phyloP scores from a whole-genome alignment of 768 basidiomycete genomes.

The Clathrus columnatus region DNA sequence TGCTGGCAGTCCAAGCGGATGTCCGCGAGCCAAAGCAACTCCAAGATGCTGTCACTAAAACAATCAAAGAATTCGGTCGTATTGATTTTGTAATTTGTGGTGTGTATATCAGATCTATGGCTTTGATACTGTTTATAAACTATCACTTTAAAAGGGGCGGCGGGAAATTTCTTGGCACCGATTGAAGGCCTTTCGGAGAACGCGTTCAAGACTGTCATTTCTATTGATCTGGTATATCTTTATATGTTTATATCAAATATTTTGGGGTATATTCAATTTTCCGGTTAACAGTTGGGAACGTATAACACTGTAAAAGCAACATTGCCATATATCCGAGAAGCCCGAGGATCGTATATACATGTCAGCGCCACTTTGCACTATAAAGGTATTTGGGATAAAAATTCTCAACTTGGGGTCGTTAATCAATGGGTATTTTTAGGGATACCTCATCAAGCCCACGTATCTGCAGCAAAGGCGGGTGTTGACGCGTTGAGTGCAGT shows the following conservation, averaged over 20 bases:
- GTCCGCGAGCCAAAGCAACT: constrained; percentile 72
- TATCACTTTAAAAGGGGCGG: constrained; percentile 52
- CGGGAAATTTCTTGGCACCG: constrained; percentile 91
- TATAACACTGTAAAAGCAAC: constrained; percentile 95
- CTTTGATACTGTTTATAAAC: neutral
- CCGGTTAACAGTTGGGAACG: constrained; percentile 60
- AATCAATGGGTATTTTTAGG: too few relatives aligned
- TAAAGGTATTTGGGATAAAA: constrained; percentile 42
- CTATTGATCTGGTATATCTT: constrained; percentile 75
- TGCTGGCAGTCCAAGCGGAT: constrained; percentile 70
- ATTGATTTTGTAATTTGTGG: constrained; percentile 97
- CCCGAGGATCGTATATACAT: constrained; percentile 78
- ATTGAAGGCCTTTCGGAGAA: constrained; percentile 79
- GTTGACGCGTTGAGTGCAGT: constrained; percentile 84
- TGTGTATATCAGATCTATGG: constrained; percentile 24
- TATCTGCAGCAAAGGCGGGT: constrained; percentile 90
- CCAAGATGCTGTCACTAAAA: constrained; percentile 62
- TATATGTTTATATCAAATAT: neutral
- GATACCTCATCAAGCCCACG: constrained; percentile 83
- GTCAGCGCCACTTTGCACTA: constrained; percentile 88
- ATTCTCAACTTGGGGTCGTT: neutral
- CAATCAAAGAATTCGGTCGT: constrained; percentile 68
- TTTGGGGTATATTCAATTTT: neutral
- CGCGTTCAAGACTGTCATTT: constrained; percentile 86
- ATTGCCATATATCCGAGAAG: constrained; percentile 55